Percentiles rank a stretch among this genome's conserved stretches.
These are phyloP conservation scores for Coniferiporia sulphurascens DNA, from an alignment of 1,284 basidiomycete genomes.

Conservation along the genomic window DNA sequence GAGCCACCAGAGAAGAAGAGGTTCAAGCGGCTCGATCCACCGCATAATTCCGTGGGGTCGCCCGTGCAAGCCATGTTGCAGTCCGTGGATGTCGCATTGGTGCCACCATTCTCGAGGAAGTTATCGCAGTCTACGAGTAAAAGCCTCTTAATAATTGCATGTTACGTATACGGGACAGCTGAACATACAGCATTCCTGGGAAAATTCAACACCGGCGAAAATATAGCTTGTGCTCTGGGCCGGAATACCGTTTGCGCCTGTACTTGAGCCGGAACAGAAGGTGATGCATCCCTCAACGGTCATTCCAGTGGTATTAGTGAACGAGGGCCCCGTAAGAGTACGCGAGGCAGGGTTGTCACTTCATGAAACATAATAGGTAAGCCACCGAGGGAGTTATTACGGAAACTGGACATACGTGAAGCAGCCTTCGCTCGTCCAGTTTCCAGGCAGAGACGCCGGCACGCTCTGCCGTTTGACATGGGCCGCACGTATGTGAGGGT, in stretches of 20 bases:
- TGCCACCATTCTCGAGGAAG: slow-evolving; percentile 19
- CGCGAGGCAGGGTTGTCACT: slow-evolving; percentile 20
- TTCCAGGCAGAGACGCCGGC: slow-evolving; percentile 15
- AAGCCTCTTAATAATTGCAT: neutral
- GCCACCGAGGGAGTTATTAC: neutral
- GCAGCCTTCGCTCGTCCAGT: slow-evolving; percentile 22
- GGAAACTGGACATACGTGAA: slow-evolving; percentile 16
- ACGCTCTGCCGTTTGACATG: slow-evolving; percentile 15
- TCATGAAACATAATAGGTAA: neutral
- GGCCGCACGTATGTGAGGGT: neutral
- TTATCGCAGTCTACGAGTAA: slow-evolving; percentile 21
- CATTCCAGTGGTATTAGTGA: slow-evolving; percentile 19
- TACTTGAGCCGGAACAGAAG: slow-evolving; percentile 20
- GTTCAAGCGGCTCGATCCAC: slow-evolving; percentile 53
- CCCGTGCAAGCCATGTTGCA: slow-evolving; percentile 64
- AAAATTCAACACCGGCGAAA: slow-evolving; percentile 24
- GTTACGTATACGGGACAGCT: neutral
- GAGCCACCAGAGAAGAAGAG: slow-evolving; percentile 56
- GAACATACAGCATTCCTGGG: slow-evolving; percentile 23
- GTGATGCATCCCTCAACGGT: slow-evolving; percentile 22
- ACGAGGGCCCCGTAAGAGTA: slow-evolving; percentile 18
- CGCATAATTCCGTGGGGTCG: slow-evolving; percentile 53
- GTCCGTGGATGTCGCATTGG: slow-evolving; percentile 18
- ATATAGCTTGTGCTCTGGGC: slow-evolving; percentile 16
- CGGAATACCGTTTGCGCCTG: slow-evolving; percentile 7